phyloP scores from a whole-genome alignment of 768 basidiomycete genomes.

The Amanita pallidorosea region DNA sequence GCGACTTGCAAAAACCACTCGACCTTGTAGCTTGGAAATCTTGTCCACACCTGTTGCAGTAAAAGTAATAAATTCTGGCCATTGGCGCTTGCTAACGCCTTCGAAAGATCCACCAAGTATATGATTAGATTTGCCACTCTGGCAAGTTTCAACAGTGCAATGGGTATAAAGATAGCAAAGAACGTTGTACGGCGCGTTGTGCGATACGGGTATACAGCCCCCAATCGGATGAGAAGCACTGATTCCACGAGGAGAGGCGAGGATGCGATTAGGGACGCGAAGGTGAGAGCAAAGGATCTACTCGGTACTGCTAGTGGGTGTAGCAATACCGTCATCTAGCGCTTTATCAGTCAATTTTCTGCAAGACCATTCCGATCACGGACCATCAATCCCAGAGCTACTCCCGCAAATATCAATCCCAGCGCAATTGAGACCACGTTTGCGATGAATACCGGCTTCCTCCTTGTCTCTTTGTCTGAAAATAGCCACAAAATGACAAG shows the following conservation, averaged over 20 bases:
- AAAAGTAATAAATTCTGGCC: background rate
- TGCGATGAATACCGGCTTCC: constrained; percentile 12
- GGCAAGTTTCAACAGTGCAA: constrained; percentile 10
- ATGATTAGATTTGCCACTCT: constrained; percentile 9
- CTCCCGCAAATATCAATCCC: constrained; percentile 7
- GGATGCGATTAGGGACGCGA: constrained; percentile 4
- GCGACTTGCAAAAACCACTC: constrained; percentile 13
- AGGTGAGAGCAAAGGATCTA: constrained; percentile 2
- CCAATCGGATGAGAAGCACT: constrained; percentile 14
- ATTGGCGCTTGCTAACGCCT: background rate
- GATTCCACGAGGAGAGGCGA: constrained; percentile 14
- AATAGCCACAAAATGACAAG: constrained; percentile 13
- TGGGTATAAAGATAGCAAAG: constrained; percentile 10
- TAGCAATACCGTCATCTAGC: background rate
- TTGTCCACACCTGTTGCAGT: background rate
- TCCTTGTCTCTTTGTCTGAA: constrained; percentile 10
- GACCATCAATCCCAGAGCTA: constrained; percentile 4
- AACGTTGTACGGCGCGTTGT: constrained; percentile 4
- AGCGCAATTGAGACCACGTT: constrained; percentile 13
- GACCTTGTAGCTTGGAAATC: constrained; percentile 8
- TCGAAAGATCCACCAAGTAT: constrained; percentile 7
- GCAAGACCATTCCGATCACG: constrained; percentile 2
- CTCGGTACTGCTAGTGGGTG: constrained; percentile 1
- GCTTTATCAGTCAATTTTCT: background rate
- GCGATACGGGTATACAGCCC: constrained; percentile 12